A percentile compares a stretch with the other conserved stretches of the same genome.
These are phyloP conservation scores for Lecanicillium sp. DNA, from an alignment of 2,329 filamentous ascomycete species.

Conservation along the genomic window DNA sequence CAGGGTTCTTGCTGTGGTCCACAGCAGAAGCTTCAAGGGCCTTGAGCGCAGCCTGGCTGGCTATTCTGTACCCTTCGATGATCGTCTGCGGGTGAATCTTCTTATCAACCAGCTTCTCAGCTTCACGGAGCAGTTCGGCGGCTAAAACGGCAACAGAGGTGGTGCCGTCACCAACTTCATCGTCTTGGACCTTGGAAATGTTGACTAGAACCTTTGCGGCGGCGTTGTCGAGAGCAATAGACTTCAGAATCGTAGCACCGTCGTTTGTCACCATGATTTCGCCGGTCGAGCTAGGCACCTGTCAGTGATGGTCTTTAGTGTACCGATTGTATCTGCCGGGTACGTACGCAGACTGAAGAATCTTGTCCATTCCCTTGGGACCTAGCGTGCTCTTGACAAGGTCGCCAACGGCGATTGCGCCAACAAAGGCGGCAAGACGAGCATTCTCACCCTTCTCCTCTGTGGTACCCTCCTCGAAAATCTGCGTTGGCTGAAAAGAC, in stretches of 20 bases:
- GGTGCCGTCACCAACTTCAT: constrained; percentile 96
- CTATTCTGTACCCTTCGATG: constrained; percentile 98
- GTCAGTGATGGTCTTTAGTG: constrained; percentile 16
- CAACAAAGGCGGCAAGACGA: constrained; percentile 94
- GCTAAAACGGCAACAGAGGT: constrained; percentile 96
- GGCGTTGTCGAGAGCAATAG: constrained; percentile 96
- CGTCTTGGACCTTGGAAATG: constrained; percentile 98
- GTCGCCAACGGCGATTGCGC: constrained; percentile 95
- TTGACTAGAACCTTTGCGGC: constrained; percentile 98
- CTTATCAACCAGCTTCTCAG: constrained; percentile 93
- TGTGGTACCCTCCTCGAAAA: constrained; percentile 93
- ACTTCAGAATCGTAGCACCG: constrained; percentile 95
- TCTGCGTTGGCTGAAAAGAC: constrained; percentile 86
- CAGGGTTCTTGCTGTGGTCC: constrained; percentile 77
- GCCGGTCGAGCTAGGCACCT: constrained; percentile 65
- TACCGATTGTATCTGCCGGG: constrained; percentile 2
- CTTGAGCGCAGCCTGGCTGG: constrained; percentile 76
- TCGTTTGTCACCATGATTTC: constrained; percentile 99
- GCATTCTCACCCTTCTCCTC: constrained; percentile 99
- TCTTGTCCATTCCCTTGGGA: constrained; percentile 99
- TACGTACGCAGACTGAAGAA: constrained; percentile 84
- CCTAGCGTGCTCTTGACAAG: constrained; percentile 95
- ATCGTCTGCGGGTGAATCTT: constrained; percentile 99
- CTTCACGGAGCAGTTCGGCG: constrained; percentile 89
- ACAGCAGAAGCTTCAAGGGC: constrained; percentile 79